These are phyloP conservation scores for Globisporangium spinosum DNA, from an alignment of 352 stramenopile species.

Conservation along the genomic window DNA sequence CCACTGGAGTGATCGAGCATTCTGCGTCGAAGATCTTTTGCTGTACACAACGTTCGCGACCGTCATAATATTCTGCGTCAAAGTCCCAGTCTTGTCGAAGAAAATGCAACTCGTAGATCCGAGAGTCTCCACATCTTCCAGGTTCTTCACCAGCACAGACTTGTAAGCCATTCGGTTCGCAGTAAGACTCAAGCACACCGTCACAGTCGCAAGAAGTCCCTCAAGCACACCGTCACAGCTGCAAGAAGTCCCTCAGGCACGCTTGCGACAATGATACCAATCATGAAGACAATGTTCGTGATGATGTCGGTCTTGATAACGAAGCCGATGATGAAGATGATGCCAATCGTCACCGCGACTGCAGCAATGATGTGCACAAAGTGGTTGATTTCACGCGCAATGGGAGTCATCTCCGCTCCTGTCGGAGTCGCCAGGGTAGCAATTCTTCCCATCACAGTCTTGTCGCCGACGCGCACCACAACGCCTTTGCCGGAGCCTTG, in stretches of 20 bases:
- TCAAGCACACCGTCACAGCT: slow-evolving; percentile 86
- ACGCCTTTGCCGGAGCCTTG: slow-evolving; percentile 39
- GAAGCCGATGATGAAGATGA: slow-evolving; percentile 48
- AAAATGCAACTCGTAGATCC: slow-evolving; percentile 86
- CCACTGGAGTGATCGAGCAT: slow-evolving; percentile 59
- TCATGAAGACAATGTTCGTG: slow-evolving; percentile 45
- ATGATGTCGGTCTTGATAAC: slow-evolving; percentile 43
- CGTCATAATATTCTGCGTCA: slow-evolving; percentile 90
- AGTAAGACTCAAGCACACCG: slow-evolving; percentile 73
- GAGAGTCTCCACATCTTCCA: slow-evolving; percentile 81
- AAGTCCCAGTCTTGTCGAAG: slow-evolving; percentile 89
- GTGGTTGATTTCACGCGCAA: slow-evolving; percentile 46
- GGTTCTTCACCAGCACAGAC: slow-evolving; percentile 82
- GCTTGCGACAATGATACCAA: slow-evolving; percentile 37
- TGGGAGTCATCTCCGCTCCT: slow-evolving; percentile 33
- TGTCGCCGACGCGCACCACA: slow-evolving; percentile 43
- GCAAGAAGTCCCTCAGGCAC: slow-evolving; percentile 80
- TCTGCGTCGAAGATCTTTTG: slow-evolving; percentile 79
- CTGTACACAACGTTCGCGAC: slow-evolving; percentile 72
- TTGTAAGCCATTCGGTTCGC: slow-evolving; percentile 66
- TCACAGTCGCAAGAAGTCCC: slow-evolving; percentile 79
- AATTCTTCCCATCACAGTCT: slow-evolving; percentile 49
- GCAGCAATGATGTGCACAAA: slow-evolving; percentile 53
- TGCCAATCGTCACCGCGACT: slow-evolving; percentile 35
- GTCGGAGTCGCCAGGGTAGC: slow-evolving; percentile 41